Evolutionary conservation across 176 grass and related monocot genomes (phyloP), one percentile per base, ranked within the genome.

Genomic region (Ananas comosus): DNA sequence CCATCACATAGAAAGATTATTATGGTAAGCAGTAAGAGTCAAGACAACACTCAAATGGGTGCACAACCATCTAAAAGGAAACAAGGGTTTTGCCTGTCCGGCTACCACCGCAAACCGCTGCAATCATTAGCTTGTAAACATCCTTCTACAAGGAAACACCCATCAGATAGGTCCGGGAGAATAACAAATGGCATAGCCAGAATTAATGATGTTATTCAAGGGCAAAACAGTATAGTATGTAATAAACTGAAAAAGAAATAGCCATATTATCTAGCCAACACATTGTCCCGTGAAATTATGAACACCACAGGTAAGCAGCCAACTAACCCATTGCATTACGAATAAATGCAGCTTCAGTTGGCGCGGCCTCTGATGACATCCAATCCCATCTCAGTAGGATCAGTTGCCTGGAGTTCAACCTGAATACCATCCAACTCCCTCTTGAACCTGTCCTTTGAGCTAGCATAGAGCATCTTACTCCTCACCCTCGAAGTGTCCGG

Each of bases 391-490:
- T 91, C 91, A 21, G 70, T 80, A 1, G 82, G 64, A 74, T 96
- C 91, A 2, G 91, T 96, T 22, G 91, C 91, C 47, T 91, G 91
- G 65, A 96, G 53, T 13, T 88, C 85, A 6, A 96, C 79, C 71
- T 96, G 91, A 33, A 96, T 83, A 68, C 91, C 87, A 19, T 88
- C 81, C 9, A 96, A 67, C 50, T 78, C 80, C 64, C 65, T 81
- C 80, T 87, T 69, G 67, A 69, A 96, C 1, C 67, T 83, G 6
- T 80, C 49, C 64, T 86, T 91, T 0, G 91, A 91, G 77, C 91
- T 96, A 0, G 91, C 87, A 28, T 96, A 96, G 27, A 88, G 51
- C 91, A 96, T 96, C 87, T 96, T 96, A 77, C 88, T 96, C 85
- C 72, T 91, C 61, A 96, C 79, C 65, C 79, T 91, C 17, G 91